Conservation (phyloP, 129 eudicot species). For the Escallonia herrerae region DNA sequence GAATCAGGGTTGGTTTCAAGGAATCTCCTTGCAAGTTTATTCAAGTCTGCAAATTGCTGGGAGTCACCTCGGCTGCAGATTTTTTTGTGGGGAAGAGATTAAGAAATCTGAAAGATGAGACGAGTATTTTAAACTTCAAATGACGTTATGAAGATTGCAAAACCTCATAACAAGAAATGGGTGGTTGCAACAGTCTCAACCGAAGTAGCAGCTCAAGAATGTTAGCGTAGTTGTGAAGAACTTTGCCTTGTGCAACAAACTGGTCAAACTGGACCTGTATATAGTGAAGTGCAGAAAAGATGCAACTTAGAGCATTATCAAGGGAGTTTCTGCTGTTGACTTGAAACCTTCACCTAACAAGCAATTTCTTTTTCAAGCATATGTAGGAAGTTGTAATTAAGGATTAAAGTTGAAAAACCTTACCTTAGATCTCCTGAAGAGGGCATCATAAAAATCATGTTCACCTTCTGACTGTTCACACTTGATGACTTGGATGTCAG, state of each 20-base stretch:
- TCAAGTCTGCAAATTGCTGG: conserved; percentile 47
- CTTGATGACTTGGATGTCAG: conserved; percentile 64
- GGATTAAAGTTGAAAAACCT: background rate
- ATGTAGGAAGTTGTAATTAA: background rate
- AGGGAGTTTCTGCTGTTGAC: too few relatives aligned
- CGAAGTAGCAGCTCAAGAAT: conserved; percentile 82
- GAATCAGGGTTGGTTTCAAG: conserved; percentile 35
- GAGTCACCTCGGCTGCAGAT: conserved; percentile 56
- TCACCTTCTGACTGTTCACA: conserved; percentile 86
- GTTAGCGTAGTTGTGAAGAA: conserved; percentile 85
- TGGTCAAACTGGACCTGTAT: conserved; percentile 81
- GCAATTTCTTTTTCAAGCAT: background rate
- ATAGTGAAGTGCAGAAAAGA: conserved; percentile 3
- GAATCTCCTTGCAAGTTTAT: conserved; percentile 56
- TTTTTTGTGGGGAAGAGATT: background rate
- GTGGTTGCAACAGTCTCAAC: conserved; percentile 87
- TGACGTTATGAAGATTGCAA: background rate
- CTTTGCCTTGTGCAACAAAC: conserved; percentile 90
- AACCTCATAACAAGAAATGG: conserved; percentile 91
- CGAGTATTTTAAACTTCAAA: too few relatives aligned
- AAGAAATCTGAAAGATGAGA: background rate
- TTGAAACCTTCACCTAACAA: background rate
- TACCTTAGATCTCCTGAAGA: conserved; percentile 85
- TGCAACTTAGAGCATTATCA: background rate
- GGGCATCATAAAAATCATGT: conserved; percentile 74